These are phyloP conservation scores for Cyphellophora europaea DNA, from an alignment of 2,329 filamentous ascomycete genomes.

Conservation along the genomic window DNA sequence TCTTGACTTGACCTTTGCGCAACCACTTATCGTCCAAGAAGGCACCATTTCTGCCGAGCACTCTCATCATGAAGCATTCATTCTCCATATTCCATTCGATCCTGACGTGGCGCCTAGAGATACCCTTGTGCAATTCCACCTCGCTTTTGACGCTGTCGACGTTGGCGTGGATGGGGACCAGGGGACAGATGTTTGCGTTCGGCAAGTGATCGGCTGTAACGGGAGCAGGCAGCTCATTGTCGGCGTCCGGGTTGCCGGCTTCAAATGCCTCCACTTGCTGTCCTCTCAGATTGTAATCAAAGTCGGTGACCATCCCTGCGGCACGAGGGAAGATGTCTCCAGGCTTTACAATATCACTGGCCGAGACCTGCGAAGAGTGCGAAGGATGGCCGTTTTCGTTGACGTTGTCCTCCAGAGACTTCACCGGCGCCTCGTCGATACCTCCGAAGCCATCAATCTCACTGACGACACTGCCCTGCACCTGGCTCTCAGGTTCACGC, in stretches of 20 bases:
- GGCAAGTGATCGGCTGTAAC: slow-evolving; percentile 20
- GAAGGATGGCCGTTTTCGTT: slow-evolving; percentile 8
- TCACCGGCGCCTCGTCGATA: slow-evolving; percentile 14
- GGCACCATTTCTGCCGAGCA: slow-evolving; percentile 50
- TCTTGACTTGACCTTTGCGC: slow-evolving; percentile 35
- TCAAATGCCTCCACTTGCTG: slow-evolving; percentile 14
- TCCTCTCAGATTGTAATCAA: slow-evolving; percentile 17
- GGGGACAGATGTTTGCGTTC: slow-evolving; percentile 16
- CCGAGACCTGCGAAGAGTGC: slow-evolving; percentile 16
- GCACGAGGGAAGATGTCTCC: slow-evolving; percentile 16
- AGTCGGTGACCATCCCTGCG: slow-evolving; percentile 12
- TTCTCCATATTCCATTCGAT: slow-evolving; percentile 52
- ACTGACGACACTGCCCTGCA: slow-evolving; percentile 43
- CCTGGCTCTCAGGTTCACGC: slow-evolving; percentile 30
- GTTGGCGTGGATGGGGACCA: slow-evolving; percentile 50
- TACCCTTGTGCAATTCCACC: slow-evolving; percentile 43
- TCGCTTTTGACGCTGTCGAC: slow-evolving; percentile 29
- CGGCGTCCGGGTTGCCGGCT: slow-evolving; percentile 7
- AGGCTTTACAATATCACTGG: slow-evolving; percentile 17
- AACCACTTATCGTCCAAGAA: slow-evolving; percentile 45
- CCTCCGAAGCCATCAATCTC: slow-evolving; percentile 42
- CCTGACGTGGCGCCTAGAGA: slow-evolving; percentile 53
- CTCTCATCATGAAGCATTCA: slow-evolving; percentile 48
- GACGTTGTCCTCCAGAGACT: slow-evolving; percentile 7
- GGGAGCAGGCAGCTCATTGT: slow-evolving; percentile 18